Base-by-base conservation (phyloP, 1,284 basidiomycete species). In the Grifola frondosa region DNA sequence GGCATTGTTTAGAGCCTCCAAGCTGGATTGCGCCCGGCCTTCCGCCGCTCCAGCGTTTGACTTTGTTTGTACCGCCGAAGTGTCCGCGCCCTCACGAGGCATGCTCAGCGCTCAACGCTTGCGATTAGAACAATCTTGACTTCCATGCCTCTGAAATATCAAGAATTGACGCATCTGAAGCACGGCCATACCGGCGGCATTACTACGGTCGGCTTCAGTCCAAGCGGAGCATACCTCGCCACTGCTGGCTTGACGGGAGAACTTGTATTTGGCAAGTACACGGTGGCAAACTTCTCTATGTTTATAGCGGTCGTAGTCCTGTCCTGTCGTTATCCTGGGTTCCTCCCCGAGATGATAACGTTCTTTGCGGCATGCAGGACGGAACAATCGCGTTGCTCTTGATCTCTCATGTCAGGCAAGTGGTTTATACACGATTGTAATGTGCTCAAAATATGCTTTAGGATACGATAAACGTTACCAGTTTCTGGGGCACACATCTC, bases 401-500 rank as follows among this genome's bases (percentile, higher is more conserved):
- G 12, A 26, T 46, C 16, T 17, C 32, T 8, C 6, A 21, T 13
- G 37, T 45, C 17, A 1, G 38, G 35, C 1, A 12, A 8, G 13
- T 20, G 7, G 20, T 16, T 23, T 13, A 17, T 15, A 9, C 15
- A n/a, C n/a, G n/a, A n/a, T n/a, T n/a, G n/a, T n/a, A n/a, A n/a
- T n/a, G n/a, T 5, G 15, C 10, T 19, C 6, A 16, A n/a, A n/a
- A n/a, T n/a, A n/a, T n/a, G n/a, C n/a, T 17, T 9, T 13, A 36
- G 37, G 31, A 13, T 4, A 12, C 12, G 2, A 5, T 21, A 9
- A 9, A 20, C 7, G 12, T 46, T 2, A 16, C n/a, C 5, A 39
- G 44, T n/a, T 46, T 46, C 16, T 31, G 22, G 33, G 44, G 39
- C 44, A 46, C 20, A 20, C 20, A 12, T 37, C 23, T 37, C 44